Evolutionary conservation across 108 stramenopile genomes (phyloP), one percentile per base, ranked within the genome.

Genomic region (Skeletonema costatum): DNA sequence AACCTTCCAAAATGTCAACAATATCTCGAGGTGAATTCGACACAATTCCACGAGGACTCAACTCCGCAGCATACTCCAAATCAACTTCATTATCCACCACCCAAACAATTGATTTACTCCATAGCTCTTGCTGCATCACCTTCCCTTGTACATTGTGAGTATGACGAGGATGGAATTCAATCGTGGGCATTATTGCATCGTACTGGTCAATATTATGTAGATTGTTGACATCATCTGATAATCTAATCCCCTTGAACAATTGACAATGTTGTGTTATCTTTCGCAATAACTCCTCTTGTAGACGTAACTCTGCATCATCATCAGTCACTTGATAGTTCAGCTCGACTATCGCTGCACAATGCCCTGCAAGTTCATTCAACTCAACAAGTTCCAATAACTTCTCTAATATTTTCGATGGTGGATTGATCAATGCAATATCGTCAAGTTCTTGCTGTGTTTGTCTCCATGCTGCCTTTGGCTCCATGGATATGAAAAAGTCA

Each of bases 391-490:
- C 46, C 65, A 66, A 32, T 5, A 74, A 32, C n/a, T 2, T 38
- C 21, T 48, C 46, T 36, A 74, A 53, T 53, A 74, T 74, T 8
- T 5, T 29, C 30, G 73, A 74, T 17, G 73, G 73, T 32, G 16
- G 35, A 67, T 74, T 6, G 21, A 42, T 67, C 65, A 74, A 67
- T 44, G 73, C 73, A 1, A 21, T 14, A 32, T 74, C 73, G 3
- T 67, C 48, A 0, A 67, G 53, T 53, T 74, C 65, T 53, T 32
- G 16, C 5, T 5, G 7, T 30, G 73, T 74, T 13, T 67, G 39
- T 66, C 39, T 3, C 73, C 73, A 74, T 16, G 73, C 73, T 51
- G 73, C 73, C 64, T 74, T 74, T 11, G 73, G 73, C 65, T 74
- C 73, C 64, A 74, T 66, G 32, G 73, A 74, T 10, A 74, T 19